Base-by-base conservation (phyloP, 345 rosid genomes). In the Populus tremula region DNA sequence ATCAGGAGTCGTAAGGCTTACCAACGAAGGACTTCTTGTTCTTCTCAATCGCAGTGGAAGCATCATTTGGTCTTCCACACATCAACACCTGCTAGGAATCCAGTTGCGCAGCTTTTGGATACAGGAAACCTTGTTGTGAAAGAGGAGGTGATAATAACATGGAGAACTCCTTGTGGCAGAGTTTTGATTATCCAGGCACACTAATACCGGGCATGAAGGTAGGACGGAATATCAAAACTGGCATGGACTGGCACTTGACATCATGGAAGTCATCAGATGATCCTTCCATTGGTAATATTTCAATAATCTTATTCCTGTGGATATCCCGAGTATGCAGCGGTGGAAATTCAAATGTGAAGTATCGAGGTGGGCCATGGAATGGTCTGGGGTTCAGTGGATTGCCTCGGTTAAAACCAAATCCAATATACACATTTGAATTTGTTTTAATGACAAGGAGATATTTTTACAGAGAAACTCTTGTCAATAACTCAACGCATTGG, bases 211-310 rank as follows among this genome's bases (percentile, higher is more conserved):
- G 38, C 13, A 12, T 12, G 69, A 65, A 65, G 33, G 16, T 63
- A 6, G 67, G 67, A 11, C 14, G n/a, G 67, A 25, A 63, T 27
- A 20, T 8, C 1, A 27, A 8, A 11, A 63, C 67, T 63, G 67
- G 67, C 31, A 1, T 27, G 33, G 29, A 63, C 12, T 20, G 74
- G 43, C 36, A 21, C n/a, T 35, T 86, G 69, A 81, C 79, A 25
- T 86, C 88, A 10, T 86, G 88, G 90, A 87, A 69, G 70, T 74
- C 79, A 62, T 16, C n/a, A 5, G 38, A 47, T 0, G 77, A 87
- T 81, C 88, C 88, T 38, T 84, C 88, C 0, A 73, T 77, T 0
- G 90, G 90, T 2, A 73, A 84, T 10, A 39, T 39, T 39, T 8
- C 43, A 7, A 10, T 9, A 9, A 39, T 8, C 43, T 39, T 39